A percentile compares a stretch with the other conserved stretches of the same genome.
Evolutionary conservation across 768 basidiomycete species (phyloP).

Genomic region (Dictyophora rubrovolvata): DNA sequence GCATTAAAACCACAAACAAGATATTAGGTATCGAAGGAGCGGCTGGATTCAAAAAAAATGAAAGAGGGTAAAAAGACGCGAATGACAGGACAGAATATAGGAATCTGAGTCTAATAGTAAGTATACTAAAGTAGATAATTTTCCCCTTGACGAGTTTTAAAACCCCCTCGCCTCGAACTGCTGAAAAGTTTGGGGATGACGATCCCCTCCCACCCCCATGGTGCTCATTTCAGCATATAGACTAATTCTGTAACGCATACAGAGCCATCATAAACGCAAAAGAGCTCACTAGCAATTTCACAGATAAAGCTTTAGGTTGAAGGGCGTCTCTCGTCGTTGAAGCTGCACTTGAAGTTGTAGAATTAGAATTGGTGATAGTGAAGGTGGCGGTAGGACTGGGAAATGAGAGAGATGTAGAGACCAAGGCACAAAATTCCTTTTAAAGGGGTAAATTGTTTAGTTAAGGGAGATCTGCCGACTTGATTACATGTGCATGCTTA

Average conservation of each 20-base stretch:
- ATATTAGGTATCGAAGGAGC: too few relatives aligned
- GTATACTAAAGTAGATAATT: too few relatives aligned
- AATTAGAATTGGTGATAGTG: background rate
- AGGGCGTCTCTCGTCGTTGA: background rate
- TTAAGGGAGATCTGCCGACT: too few relatives aligned
- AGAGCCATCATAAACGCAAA: background rate
- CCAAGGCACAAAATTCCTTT: slow-evolving; percentile 6
- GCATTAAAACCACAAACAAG: too few relatives aligned
- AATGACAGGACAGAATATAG: too few relatives aligned
- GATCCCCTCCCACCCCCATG: background rate
- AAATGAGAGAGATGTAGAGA: slow-evolving; percentile 4
- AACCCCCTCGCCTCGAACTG: too few relatives aligned
- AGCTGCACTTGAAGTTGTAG: background rate
- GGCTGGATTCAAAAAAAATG: too few relatives aligned
- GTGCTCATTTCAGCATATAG: background rate
- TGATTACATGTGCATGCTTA: background rate
- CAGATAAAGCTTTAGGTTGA: background rate
- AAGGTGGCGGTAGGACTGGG: background rate
- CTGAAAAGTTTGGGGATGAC: too few relatives aligned
- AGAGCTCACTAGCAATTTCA: background rate
- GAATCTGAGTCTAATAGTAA: too few relatives aligned
- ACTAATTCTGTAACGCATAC: background rate
- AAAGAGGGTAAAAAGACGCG: too few relatives aligned
- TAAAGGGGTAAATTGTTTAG: background rate
- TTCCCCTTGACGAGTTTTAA: too few relatives aligned